These are phyloP conservation scores for Camellia japonica DNA, from an alignment of 148 eudicot genomes.

Conservation along the genomic window DNA sequence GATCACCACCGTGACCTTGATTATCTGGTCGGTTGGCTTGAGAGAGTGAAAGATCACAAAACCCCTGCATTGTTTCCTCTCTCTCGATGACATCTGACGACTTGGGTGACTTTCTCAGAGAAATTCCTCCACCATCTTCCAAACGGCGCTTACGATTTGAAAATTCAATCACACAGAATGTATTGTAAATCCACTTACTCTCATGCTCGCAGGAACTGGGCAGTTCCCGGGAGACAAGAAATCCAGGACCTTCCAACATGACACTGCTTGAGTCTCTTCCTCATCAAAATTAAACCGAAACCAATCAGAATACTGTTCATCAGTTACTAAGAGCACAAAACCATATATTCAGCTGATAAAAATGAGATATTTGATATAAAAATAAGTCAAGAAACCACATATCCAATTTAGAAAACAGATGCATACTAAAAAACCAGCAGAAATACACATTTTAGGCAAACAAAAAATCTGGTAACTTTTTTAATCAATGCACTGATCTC, in stretches of 20 bases:
- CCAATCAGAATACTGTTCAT: background rate
- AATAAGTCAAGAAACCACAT: background rate
- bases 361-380: constrained; percentile 1
- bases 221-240: constrained; percentile 33
- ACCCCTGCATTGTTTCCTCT: background rate
- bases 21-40: background rate
- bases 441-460: background rate
- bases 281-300: constrained; percentile 4
- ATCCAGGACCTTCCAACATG: constrained; percentile 62
- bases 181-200: constrained; percentile 33
- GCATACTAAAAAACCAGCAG: constrained; percentile 4
- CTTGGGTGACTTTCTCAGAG: constrained; percentile 23
- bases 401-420: background rate
- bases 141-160: constrained; percentile 16
- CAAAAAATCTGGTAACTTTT: background rate
- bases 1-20: background rate
- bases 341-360: constrained; percentile 12
- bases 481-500: background rate
- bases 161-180: constrained; percentile 19
- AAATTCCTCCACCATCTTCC: constrained; percentile 23
- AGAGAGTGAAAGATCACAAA: background rate
- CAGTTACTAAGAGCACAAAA: constrained; percentile 15
- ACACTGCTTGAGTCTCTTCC: constrained; percentile 6
- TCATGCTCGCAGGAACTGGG: constrained; percentile 46
- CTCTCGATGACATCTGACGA: background rate